Base-by-base conservation (phyloP, 2,329 filamentous ascomycete species). In the Arthroderma sp. region DNA sequence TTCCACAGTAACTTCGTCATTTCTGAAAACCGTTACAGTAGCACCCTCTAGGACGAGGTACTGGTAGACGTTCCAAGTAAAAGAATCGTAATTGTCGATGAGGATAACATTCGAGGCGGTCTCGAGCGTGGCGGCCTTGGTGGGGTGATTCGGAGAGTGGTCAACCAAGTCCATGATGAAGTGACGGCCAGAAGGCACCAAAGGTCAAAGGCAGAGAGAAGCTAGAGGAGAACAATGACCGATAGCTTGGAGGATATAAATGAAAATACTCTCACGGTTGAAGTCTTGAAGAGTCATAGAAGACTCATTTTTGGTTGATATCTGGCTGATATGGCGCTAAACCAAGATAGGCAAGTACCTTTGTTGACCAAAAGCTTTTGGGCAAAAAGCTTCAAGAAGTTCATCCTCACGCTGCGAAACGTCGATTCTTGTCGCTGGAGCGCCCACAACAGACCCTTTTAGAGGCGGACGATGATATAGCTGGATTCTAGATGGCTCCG, bases 1-100 rank as follows among this genome's bases (percentile, higher is more conserved):
- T 7, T 94, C 80, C 4, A 98, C 66, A 0, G 82, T 82, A 54
- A 96, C 80, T 63, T 94, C 80, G 66, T 98, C 89, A 60, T 98
- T 98, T 56, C 91, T 79, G 66, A 80, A 84, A 15, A 98, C 91
- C 3, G 82, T 85, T 42, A 95, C 91, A 1, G 72, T 83, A 29
- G 93, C 91, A 30, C 91, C 91, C 63, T 96, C 91, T n/a, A 98
- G 79, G 5, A 89, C 83, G 1, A 98, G 78, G 59, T 98, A 98
- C 65, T 98, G 93, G 65, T 96, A 98, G 48, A 98, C 86, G 60
- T 98, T 98, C 86, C 88, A 98, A 48, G 89, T 95, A 65, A 98
- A 98, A 3, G 91, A 96, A 66, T 98, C 91, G 66, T 96, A 98
- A 68, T 98, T 98, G 72, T 98, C 91, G 58, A 98, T 95, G 51